Conservation (phyloP, 441 rosid genomes). For the Lepidium campestre region DNA sequence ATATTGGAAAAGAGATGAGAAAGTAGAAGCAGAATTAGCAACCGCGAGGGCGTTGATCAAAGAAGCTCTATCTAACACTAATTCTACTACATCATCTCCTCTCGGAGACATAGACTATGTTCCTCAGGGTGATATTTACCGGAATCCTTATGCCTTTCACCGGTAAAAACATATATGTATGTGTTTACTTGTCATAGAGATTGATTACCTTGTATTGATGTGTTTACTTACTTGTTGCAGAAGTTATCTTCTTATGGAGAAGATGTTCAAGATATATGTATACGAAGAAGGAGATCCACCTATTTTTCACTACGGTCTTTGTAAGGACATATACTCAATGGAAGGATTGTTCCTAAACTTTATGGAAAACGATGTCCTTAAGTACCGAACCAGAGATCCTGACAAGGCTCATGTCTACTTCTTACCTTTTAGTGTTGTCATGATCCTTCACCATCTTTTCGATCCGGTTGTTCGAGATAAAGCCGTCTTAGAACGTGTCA, state of each 20-base stretch:
- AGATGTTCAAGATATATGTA: conserved; percentile 47
- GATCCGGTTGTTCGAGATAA: conserved; percentile 23
- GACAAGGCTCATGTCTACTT: conserved; percentile 52
- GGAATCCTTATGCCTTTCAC: conserved; percentile 63
- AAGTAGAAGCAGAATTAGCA: conserved; percentile 44
- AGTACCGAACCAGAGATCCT: conserved; percentile 36
- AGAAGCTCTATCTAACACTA: conserved; percentile 45
- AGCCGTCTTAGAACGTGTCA: conserved; percentile 28
- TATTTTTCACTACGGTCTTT: conserved; percentile 47
- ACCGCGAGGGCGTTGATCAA: conserved; percentile 47
- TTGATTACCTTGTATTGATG: neutral
- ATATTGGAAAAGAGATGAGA: conserved; percentile 33
- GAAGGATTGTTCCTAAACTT: conserved; percentile 54
- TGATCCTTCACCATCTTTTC: conserved; percentile 46
- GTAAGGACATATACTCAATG: conserved; percentile 49
- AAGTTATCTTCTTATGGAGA: conserved; percentile 65
- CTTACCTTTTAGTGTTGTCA: conserved; percentile 59
- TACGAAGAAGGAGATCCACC: conserved; percentile 69
- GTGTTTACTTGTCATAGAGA: neutral
- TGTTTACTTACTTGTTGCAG: conserved; percentile 18
- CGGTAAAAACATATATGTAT: conserved; percentile 28
- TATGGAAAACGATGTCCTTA: conserved; percentile 33
- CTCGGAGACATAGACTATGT: conserved; percentile 46
- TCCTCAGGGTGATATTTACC: conserved; percentile 61
- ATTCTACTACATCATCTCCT: conserved; percentile 29